Percentiles rank a stretch among this genome's conserved stretches.
Evolutionary conservation across 164 flowering plant species (phyloP).

Genomic region (Piper longum): DNA sequence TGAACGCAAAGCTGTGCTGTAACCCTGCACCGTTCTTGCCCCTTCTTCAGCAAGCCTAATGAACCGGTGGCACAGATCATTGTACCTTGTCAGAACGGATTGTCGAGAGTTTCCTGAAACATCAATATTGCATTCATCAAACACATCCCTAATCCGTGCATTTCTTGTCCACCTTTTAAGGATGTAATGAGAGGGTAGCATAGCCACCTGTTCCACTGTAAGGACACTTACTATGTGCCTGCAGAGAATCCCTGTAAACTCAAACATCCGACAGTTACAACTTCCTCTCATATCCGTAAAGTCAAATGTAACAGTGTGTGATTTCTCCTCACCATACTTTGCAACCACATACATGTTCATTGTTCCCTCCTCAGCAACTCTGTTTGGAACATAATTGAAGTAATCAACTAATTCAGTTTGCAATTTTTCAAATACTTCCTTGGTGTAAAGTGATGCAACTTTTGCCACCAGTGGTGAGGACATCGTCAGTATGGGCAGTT

Average conservation of each 20-base stretch:
- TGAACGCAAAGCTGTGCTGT: conserved; percentile 4
- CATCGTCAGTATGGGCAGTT: conserved; percentile 29
- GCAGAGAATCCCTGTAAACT: conserved; percentile 7
- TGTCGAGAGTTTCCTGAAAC: conserved; percentile 1
- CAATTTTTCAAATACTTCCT: conserved; percentile 25
- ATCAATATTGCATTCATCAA: conserved; percentile 1
- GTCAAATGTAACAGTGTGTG: conserved; percentile 4
- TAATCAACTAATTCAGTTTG: conserved; percentile 36
- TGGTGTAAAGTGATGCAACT: conserved; percentile 34
- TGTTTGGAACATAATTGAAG: conserved; percentile 23
- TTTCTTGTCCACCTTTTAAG: conserved; percentile 6
- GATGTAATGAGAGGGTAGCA: conserved; percentile 10
- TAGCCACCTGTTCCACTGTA: conserved; percentile 2
- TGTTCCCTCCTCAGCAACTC: conserved; percentile 15
- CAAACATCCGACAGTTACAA: conserved; percentile 10
- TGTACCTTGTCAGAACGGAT: conserved; percentile 2
- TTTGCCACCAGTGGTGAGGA: conserved; percentile 38
- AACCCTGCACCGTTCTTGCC: conserved; percentile 3
- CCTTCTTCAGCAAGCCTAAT: conserved; percentile 7
- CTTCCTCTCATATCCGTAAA: conserved; percentile 6
- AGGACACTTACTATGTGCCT: conserved; percentile 8
- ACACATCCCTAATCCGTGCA: conserved; percentile 1
- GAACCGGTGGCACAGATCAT: conserved; percentile 6
- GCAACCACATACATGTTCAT: conserved; percentile 20
- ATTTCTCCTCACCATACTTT: conserved; percentile 21